Conservation (phyloP, 163 green algal species). For the Coccomyxa subellipsoidea region DNA sequence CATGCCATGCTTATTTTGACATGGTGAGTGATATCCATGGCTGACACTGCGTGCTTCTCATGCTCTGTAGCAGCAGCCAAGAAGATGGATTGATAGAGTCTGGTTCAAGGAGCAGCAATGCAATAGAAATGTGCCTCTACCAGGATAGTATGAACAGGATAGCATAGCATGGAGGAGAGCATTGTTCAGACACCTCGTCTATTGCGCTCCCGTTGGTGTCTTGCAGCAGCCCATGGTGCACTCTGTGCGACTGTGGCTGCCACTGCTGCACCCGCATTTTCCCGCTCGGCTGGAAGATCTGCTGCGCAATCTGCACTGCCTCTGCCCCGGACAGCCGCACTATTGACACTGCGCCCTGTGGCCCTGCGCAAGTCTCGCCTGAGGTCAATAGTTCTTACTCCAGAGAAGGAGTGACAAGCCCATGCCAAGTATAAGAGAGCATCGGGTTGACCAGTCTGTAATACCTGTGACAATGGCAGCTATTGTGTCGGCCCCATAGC, state of each 20-base stretch:
- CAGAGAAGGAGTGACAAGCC: too few relatives aligned
- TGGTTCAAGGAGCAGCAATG: too few relatives aligned
- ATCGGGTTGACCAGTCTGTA: neutral
- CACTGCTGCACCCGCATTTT: slow-evolving; percentile 10
- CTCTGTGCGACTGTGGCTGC: neutral
- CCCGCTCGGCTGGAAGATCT: slow-evolving; percentile 57
- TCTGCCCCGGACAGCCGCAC: slow-evolving; percentile 69
- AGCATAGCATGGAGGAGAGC: too few relatives aligned
- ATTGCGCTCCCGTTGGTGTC: neutral
- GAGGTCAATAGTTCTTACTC: too few relatives aligned
- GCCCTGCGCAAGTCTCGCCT: neutral
- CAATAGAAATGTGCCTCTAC: too few relatives aligned
- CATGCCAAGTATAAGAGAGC: too few relatives aligned
- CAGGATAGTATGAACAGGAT: too few relatives aligned
- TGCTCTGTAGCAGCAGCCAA: too few relatives aligned
- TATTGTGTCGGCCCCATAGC: neutral
- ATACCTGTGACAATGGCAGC: neutral
- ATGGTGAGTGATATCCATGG: too few relatives aligned
- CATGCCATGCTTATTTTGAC: too few relatives aligned
- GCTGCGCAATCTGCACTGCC: slow-evolving; percentile 49
- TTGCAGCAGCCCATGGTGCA: neutral
- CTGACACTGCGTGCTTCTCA: too few relatives aligned
- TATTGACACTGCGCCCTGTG: slow-evolving; percentile 57
- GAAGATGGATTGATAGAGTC: too few relatives aligned
- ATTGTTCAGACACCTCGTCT: neutral